Evolutionary conservation across 169 alveolate genomes (phyloP).

Genomic region (Plasmodium inui): DNA sequence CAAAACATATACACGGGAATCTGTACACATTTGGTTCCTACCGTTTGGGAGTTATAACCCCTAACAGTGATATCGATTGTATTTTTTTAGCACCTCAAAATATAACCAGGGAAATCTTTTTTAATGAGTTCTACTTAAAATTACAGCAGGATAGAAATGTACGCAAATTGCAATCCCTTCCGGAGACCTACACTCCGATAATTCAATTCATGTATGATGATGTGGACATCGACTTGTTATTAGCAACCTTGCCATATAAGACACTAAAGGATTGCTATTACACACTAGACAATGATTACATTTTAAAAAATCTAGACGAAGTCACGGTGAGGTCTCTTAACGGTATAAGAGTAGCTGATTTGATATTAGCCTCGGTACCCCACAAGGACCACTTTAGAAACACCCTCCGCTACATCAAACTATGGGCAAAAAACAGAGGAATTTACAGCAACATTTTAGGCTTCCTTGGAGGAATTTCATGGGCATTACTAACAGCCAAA

Average conservation of each 20-base stretch:
- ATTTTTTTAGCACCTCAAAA: conserved; percentile 97
- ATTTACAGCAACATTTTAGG: conserved; percentile 98
- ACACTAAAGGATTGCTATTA: conserved; percentile 86
- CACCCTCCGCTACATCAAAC: conserved; percentile 95
- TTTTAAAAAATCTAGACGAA: conserved; percentile 89
- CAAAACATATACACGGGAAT: conserved; percentile 92
- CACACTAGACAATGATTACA: conserved; percentile 87
- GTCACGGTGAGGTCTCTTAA: conserved; percentile 92
- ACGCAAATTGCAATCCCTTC: conserved; percentile 93
- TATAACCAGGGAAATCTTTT: conserved; percentile 94
- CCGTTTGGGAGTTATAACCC: conserved; percentile 97
- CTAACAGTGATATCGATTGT: conserved; percentile 98
- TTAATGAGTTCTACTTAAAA: conserved; percentile 91
- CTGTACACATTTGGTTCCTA: conserved; percentile 97
- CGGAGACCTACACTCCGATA: conserved; percentile 97
- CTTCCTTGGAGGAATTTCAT: conserved; percentile 98
- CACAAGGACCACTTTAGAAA: conserved; percentile 92
- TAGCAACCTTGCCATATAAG: conserved; percentile 93
- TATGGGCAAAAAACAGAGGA: conserved; percentile 99
- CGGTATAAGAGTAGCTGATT: conserved; percentile 97
- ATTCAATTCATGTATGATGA: conserved; percentile 94
- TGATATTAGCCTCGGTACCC: conserved; percentile 94
- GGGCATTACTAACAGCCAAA: conserved; percentile 98
- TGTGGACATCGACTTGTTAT: conserved; percentile 96
- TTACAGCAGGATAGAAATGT: conserved; percentile 93